Evolutionary conservation across 2,329 filamentous ascomycete genomes (phyloP).

Genomic region (Cladophialophora psammophila): DNA sequence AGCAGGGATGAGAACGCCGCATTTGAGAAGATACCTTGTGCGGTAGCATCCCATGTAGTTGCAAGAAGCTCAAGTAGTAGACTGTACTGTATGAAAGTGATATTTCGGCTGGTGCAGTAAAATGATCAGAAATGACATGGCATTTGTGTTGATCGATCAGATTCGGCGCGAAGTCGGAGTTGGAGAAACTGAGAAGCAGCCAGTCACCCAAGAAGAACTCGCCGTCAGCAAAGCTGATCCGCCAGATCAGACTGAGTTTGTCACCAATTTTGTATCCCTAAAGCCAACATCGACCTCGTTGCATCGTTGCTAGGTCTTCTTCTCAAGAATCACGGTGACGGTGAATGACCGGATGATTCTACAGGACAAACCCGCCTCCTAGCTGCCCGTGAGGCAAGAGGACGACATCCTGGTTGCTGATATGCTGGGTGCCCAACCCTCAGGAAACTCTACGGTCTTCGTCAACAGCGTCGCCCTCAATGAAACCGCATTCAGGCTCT

Average conservation of each 20-base stretch:
- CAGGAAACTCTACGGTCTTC: constrained; percentile 48
- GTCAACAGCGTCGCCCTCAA: constrained; percentile 72
- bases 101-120: background rate
- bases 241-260: background rate
- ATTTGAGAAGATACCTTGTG: background rate
- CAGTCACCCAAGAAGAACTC: background rate
- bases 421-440: constrained; percentile 2
- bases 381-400: background rate
- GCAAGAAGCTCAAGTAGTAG: background rate
- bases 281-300: background rate
- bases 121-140: background rate
- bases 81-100: constrained; percentile 2
- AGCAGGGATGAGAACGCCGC: background rate
- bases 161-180: background rate
- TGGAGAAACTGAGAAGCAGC: background rate
- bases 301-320: background rate
- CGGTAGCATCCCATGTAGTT: background rate
- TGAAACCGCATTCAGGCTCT: constrained; percentile 67
- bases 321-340: background rate
- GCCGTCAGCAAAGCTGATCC: constrained; percentile 2
- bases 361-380: background rate
- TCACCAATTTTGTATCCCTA: background rate
- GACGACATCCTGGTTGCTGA: background rate
- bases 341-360: background rate
- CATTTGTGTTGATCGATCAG: background rate